Conservation (phyloP, 768 basidiomycete species). For the Calocera viscosa region DNA sequence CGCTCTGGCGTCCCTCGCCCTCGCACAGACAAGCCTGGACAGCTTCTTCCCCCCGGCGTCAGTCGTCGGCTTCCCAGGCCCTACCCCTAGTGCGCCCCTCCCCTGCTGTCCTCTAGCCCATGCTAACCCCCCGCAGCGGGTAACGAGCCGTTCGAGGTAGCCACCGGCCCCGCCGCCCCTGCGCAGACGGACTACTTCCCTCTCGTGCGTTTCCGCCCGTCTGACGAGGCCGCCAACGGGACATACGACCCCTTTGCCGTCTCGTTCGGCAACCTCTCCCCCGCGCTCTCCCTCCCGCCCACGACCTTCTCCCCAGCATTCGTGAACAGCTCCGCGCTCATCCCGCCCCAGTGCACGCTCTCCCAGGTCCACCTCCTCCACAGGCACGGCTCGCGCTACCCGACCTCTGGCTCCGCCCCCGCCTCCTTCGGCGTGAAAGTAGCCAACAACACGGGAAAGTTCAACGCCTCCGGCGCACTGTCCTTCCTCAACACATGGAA, state of each 20-base stretch:
- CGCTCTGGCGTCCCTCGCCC: conserved; percentile 13
- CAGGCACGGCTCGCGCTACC: conserved; percentile 18
- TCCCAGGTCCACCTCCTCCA: conserved; percentile 3
- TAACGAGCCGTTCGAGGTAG: conserved; percentile 58
- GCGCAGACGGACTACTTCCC: conserved; percentile 45
- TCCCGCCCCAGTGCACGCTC: conserved; percentile 7
- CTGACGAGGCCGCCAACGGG: conserved; percentile 22
- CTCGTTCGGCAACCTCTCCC: conserved; percentile 5
- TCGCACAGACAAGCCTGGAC: conserved; percentile 23
- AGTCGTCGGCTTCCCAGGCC: conserved; percentile 37
- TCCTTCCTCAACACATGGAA: conserved; percentile 70
- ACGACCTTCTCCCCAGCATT: not conserved
- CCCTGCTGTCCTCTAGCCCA: not conserved
- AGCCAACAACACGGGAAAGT: conserved; percentile 55
- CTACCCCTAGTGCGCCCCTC: conserved; percentile 35
- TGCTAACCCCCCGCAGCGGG: conserved; percentile 32
- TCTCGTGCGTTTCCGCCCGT: conserved; percentile 30
- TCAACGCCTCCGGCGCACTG: conserved; percentile 64
- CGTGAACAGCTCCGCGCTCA: conserved; percentile 7
- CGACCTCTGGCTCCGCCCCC: conserved; percentile 24
- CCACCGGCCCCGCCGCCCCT: conserved; percentile 56
- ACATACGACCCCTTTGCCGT: conserved; percentile 7
- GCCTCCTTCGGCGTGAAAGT: conserved; percentile 47
- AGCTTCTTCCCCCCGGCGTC: conserved; percentile 33
- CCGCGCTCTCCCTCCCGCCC: not conserved